Evolutionary conservation across 1,139 yeast genomes (phyloP).

Genomic region (Pichia sp.): DNA sequence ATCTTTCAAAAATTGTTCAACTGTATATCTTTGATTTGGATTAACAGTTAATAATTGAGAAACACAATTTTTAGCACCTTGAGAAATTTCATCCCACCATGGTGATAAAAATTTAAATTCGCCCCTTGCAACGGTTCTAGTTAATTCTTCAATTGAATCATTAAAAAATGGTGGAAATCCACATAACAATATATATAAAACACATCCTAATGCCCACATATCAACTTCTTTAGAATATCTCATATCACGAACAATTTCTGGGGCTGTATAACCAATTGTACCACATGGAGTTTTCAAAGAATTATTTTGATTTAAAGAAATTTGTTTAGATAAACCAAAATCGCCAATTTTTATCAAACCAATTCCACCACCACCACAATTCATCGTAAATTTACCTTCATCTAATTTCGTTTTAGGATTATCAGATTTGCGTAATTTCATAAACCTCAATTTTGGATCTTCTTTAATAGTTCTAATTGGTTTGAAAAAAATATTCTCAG

Average conservation of each 20-base stretch:
- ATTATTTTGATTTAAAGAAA: conserved; percentile 53
- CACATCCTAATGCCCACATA: conserved; percentile 96
- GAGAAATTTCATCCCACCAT: conserved; percentile 95
- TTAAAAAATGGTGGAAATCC: conserved; percentile 98
- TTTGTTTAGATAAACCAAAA: conserved; percentile 85
- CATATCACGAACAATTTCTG: conserved; percentile 86
- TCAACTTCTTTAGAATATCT: conserved; percentile 86
- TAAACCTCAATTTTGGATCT: conserved; percentile 41
- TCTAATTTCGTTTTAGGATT: conserved; percentile 69
- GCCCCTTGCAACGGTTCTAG: conserved; percentile 78
- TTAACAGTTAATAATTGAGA: conserved; percentile 72
- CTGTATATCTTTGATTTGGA: conserved; percentile 69
- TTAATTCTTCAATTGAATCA: conserved; percentile 73
- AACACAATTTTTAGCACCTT: conserved; percentile 77
- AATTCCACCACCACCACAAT: conserved; percentile 85
- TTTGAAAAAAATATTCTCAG: conserved; percentile 81
- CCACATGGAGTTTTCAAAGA: conserved; percentile 73
- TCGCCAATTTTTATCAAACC: conserved; percentile 82
- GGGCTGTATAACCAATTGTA: conserved; percentile 89
- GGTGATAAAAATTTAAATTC: conserved; percentile 79
- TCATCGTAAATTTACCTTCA: conserved; percentile 76
- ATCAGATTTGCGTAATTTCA: conserved; percentile 59
- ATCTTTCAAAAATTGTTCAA: conserved; percentile 71
- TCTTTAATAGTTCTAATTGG: conserved; percentile 52
- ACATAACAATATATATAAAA: conserved; percentile 78